These are phyloP conservation scores for Paecilomyces fulvus DNA, from an alignment of 2,329 filamentous ascomycete genomes.

Conservation along the genomic window DNA sequence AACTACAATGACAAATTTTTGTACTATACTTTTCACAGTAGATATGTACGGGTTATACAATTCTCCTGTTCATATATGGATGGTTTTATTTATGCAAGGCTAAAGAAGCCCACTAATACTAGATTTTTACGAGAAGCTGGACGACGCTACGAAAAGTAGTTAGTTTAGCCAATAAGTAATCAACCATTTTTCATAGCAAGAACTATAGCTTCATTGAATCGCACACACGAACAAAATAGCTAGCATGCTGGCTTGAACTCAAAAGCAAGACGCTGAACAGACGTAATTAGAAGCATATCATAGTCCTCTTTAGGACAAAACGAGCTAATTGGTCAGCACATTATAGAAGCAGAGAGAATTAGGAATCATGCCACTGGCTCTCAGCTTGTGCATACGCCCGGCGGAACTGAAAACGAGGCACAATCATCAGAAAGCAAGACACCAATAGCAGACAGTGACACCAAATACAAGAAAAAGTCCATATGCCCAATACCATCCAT, in stretches of 20 bases:
- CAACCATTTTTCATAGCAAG: not conserved
- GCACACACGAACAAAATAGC: not conserved
- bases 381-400: not conserved
- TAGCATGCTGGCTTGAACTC: not conserved
- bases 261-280: not conserved
- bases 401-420: not conserved
- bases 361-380: not conserved
- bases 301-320: not conserved
- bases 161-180: not conserved
- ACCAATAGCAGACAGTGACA: constrained; percentile 4
- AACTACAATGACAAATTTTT: not conserved
- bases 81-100: not conserved
- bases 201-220: not conserved
- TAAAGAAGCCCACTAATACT: not conserved
- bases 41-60: too few relatives aligned
- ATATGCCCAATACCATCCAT: constrained; percentile 4
- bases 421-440: not conserved
- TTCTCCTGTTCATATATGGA: not conserved
- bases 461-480: constrained; percentile 12
- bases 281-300: not conserved
- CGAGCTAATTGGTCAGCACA: not conserved
- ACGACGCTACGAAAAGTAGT: not conserved
- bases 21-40: not conserved
- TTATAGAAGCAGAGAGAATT: not conserved
- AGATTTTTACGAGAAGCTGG: not conserved